Percentiles rank a stretch among this genome's conserved stretches.
phyloP scores from a whole-genome alignment of 2,329 filamentous ascomycete species.

The Sphaceloma murrayae region DNA sequence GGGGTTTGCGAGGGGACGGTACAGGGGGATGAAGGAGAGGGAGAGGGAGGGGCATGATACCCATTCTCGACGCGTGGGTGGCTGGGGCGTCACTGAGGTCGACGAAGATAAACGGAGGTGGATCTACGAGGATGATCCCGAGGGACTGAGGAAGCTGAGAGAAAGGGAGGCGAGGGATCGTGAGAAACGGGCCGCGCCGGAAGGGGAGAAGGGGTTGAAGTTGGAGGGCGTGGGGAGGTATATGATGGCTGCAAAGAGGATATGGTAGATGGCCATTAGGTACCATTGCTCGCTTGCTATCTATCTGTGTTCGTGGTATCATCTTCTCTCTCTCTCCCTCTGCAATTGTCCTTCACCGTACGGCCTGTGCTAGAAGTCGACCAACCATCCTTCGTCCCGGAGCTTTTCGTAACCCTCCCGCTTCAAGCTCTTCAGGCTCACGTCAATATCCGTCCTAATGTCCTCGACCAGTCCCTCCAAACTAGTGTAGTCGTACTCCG shows the following conservation, averaged over 20 bases:
- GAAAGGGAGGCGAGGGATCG: conserved; percentile 54
- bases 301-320: conserved; percentile 12
- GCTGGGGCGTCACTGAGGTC: conserved; percentile 77
- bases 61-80: conserved; percentile 65
- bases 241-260: conserved; percentile 92
- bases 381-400: conserved; percentile 40
- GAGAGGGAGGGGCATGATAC: conserved; percentile 52
- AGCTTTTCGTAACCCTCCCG: conserved; percentile 50
- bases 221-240: conserved; percentile 66
- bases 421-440: conserved; percentile 62
- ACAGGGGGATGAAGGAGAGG: conserved; percentile 64
- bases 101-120: conserved; percentile 75
- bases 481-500: conserved; percentile 79
- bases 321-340: not conserved
- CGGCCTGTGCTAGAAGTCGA: conserved; percentile 23
- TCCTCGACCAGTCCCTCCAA: conserved; percentile 78
- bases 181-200: conserved; percentile 42
- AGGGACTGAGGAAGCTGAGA: conserved; percentile 53
- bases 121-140: conserved; percentile 78
- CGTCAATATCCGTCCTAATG: conserved; percentile 80
- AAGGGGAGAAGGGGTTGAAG: conserved; percentile 37
- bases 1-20: conserved; percentile 67
- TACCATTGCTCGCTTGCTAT: not conserved
- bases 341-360: not conserved
- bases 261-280: conserved; percentile 56